Evolutionary conservation across 495 filamentous ascomycete genomes (phyloP).

Genomic region (Aspergillus affinis): DNA sequence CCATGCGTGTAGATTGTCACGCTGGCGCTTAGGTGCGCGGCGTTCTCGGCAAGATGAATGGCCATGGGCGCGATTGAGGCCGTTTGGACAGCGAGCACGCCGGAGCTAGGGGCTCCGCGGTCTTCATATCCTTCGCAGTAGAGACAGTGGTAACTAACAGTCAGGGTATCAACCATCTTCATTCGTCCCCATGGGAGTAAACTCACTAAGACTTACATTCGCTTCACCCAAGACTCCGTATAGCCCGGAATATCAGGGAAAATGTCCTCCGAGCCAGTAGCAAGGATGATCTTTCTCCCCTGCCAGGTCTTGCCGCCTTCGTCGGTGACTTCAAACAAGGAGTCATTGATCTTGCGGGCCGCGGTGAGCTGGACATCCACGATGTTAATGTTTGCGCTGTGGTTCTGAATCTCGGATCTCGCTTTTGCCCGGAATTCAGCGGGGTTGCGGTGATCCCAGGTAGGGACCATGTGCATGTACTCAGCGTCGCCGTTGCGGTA

Average conservation of each 20-base stretch:
- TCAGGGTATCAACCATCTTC: neutral
- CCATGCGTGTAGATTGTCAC: conserved; percentile 10
- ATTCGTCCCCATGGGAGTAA: neutral
- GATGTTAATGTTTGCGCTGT: neutral
- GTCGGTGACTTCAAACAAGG: neutral
- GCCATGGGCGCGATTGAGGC: neutral
- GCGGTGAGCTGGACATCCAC: neutral
- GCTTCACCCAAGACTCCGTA: conserved; percentile 37
- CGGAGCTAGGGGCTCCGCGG: neutral
- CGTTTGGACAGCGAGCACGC: conserved; percentile 2
- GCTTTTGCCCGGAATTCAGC: neutral
- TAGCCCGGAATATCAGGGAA: conserved; percentile 38
- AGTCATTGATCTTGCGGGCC: neutral
- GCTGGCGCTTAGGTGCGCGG: neutral
- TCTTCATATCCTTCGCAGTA: conserved; percentile 11
- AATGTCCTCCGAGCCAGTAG: conserved; percentile 41
- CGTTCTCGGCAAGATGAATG: conserved; percentile 1
- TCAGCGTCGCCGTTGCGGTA: neutral
- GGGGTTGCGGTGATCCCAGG: neutral
- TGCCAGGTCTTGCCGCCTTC: neutral
- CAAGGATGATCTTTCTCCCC: conserved; percentile 47
- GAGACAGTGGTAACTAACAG: conserved; percentile 11
- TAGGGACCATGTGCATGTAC: neutral
- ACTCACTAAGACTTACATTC: conserved; percentile 30
- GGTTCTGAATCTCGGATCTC: neutral